Conservation (phyloP, 2,329 filamentous ascomycete species). For the Aspergillus arachidicola region DNA sequence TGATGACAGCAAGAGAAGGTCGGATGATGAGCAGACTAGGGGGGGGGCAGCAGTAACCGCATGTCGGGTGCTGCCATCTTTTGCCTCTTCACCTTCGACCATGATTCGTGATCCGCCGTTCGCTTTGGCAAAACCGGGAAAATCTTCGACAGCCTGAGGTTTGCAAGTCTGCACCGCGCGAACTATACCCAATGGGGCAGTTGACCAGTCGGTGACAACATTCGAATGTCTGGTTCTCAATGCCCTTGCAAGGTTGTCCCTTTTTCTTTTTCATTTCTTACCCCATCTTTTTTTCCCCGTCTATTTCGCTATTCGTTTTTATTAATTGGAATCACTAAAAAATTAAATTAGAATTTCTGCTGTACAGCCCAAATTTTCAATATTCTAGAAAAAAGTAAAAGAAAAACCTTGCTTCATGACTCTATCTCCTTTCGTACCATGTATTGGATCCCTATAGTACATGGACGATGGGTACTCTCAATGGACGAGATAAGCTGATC, state of each 20-base stretch:
- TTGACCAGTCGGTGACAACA: background rate
- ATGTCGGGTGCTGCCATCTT: background rate
- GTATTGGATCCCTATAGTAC: too few species aligned
- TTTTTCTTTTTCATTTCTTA: background rate
- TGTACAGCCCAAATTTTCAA: background rate
- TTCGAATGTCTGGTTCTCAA: background rate
- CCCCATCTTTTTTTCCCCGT: too few species aligned
- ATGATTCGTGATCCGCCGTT: slow-evolving; percentile 3
- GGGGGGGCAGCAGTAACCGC: background rate
- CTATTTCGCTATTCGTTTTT: too few species aligned
- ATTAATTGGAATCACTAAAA: background rate
- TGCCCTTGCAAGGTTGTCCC: background rate
- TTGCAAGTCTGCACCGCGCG: background rate
- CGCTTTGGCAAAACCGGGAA: slow-evolving; percentile 2
- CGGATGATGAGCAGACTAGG: slow-evolving; percentile 3
- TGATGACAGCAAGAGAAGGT: slow-evolving; percentile 3
- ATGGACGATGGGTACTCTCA: background rate
- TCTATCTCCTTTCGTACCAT: background rate
- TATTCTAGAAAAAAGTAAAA: background rate
- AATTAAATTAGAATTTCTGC: background rate
- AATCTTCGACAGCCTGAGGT: background rate
- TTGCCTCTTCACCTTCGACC: background rate
- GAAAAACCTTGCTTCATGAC: background rate
- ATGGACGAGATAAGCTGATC: background rate
- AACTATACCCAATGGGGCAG: background rate